Percentiles rank a stretch among this genome's conserved stretches.
Conservation (phyloP, 2,329 filamentous ascomycete genomes). For the Fusarium cyanostomum region DNA sequence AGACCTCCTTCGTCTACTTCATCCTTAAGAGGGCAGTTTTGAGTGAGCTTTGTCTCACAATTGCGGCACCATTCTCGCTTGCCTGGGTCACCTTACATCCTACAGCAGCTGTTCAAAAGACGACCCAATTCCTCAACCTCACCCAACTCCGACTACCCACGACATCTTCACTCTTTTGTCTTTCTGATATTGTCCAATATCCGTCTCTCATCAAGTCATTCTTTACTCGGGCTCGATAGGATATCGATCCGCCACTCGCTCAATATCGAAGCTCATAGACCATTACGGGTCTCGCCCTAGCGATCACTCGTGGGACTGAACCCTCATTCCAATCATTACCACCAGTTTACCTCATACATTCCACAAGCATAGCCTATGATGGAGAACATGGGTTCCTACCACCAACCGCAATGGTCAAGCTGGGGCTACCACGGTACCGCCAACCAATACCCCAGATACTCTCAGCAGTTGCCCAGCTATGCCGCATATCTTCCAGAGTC, state of each 20-base stretch:
- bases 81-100: conserved; percentile 34
- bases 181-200: conserved; percentile 23
- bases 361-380: conserved; percentile 26
- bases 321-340: conserved; percentile 33
- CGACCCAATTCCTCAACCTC: conserved; percentile 36
- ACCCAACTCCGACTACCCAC: conserved; percentile 20
- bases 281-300: conserved; percentile 6
- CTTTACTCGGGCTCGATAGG: conserved; percentile 27
- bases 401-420: conserved; percentile 49
- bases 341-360: conserved; percentile 23
- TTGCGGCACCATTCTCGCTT: conserved; percentile 46
- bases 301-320: conserved; percentile 16
- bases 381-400: conserved; percentile 48
- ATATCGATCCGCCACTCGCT: conserved; percentile 27
- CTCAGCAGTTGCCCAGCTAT: conserved; percentile 48
- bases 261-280: conserved; percentile 4
- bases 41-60: conserved; percentile 48
- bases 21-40: conserved; percentile 47
- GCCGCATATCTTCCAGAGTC: conserved; percentile 51
- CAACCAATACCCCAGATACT: conserved; percentile 46
- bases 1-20: conserved; percentile 48
- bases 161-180: conserved; percentile 34
- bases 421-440: conserved; percentile 47
- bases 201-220: conserved; percentile 34
- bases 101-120: conserved; percentile 42